Percentiles rank a stretch among this genome's conserved stretches.
Conservation (phyloP, 139 green algal species). For the Chlamydomonas incerta region DNA sequence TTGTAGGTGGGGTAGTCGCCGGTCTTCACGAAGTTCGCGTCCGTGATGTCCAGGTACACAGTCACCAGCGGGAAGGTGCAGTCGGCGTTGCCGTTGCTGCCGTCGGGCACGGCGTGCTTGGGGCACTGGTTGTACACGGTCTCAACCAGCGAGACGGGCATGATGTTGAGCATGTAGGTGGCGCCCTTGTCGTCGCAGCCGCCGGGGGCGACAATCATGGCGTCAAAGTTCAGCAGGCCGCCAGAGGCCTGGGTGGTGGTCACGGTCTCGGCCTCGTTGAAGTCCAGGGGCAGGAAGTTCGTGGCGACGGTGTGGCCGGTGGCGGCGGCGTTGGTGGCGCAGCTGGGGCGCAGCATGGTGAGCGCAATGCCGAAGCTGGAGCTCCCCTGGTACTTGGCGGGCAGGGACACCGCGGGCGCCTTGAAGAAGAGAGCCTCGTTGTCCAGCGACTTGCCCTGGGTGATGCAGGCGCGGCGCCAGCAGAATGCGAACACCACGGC, state of each 20-base stretch:
- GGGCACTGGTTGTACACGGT: conserved; percentile 33
- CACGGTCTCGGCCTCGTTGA: conserved; percentile 40
- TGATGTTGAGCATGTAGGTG: conserved; percentile 34
- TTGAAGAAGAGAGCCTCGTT: not conserved
- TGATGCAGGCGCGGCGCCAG: conserved; percentile 27
- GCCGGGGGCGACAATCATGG: not conserved
- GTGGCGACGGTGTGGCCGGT: not conserved
- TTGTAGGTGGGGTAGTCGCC: conserved; percentile 12
- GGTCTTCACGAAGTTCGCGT: conserved; percentile 8
- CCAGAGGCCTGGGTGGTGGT: not conserved
- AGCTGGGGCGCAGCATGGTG: conserved; percentile 13
- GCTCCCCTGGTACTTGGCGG: not conserved
- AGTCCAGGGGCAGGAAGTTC: conserved; percentile 27
- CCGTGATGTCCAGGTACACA: conserved; percentile 40
- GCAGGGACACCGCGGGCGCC: not conserved
- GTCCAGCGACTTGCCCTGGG: not conserved
- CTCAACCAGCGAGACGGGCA: conserved; percentile 15
- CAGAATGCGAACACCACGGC: conserved; percentile 27
- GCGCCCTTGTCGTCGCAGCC: conserved; percentile 23
- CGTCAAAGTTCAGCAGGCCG: conserved; percentile 4
- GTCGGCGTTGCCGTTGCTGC: conserved; percentile 22
- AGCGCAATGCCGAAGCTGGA: conserved; percentile 26
- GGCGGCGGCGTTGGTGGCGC: not conserved
- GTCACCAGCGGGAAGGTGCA: conserved; percentile 33
- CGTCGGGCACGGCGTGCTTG: conserved; percentile 30